Conservation (phyloP, 2,329 filamentous ascomycete genomes). For the Fusarium anguioides region DNA sequence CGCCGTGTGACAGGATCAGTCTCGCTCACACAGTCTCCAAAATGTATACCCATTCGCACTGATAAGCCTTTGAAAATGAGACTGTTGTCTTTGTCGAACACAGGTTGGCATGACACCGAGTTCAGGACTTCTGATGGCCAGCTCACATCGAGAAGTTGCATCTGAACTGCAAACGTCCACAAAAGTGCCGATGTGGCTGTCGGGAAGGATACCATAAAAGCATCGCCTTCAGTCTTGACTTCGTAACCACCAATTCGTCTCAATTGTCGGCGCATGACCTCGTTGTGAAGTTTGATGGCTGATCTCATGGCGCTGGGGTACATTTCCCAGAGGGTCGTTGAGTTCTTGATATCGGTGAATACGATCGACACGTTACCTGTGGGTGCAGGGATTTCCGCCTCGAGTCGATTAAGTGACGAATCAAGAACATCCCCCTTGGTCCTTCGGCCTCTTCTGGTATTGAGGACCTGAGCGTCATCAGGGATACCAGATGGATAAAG, state of each 20-base stretch:
- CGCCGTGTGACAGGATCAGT: constrained; percentile 94
- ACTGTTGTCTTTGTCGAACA: constrained; percentile 84
- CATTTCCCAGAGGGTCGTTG: constrained; percentile 94
- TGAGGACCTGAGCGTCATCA: constrained; percentile 74
- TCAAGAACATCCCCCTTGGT: constrained; percentile 76
- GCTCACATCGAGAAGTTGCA: constrained; percentile 83
- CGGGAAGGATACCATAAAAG: constrained; percentile 98
- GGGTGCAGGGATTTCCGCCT: constrained; percentile 90
- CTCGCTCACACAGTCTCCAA: constrained; percentile 93
- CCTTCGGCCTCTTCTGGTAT: constrained; percentile 73
- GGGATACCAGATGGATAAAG: constrained; percentile 80
- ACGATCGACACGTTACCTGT: constrained; percentile 92
- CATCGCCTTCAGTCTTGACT: constrained; percentile 99
- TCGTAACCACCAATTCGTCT: constrained; percentile 96
- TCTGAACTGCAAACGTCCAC: constrained; percentile 97
- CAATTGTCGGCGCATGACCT: constrained; percentile 92
- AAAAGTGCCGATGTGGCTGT: constrained; percentile 93
- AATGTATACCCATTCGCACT: constrained; percentile 97
- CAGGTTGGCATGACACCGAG: constrained; percentile 84
- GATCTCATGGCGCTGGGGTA: constrained; percentile 95
- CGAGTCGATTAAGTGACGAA: constrained; percentile 86
- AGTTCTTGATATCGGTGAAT: constrained; percentile 99
- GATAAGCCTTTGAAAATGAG: constrained; percentile 94
- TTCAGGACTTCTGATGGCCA: constrained; percentile 95
- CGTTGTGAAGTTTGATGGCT: constrained; percentile 97